Evolutionary conservation across 176 grass and related monocot genomes (phyloP).

Genomic region (Triticum urartu): DNA sequence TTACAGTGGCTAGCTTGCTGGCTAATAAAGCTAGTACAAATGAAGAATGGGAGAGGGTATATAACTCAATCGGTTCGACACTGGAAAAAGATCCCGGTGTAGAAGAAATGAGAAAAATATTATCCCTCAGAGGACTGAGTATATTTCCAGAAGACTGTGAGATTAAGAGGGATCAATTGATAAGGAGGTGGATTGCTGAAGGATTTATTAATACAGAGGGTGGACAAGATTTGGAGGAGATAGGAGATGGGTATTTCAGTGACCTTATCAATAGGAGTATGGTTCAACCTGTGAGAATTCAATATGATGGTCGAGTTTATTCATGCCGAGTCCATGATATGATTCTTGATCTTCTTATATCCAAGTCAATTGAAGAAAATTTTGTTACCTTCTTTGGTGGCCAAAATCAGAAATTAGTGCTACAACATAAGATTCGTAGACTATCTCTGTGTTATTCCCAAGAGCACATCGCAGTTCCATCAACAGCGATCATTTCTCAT

Average conservation of each 20-base stretch:
- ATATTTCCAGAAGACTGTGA: constrained; percentile 46
- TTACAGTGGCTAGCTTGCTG: constrained; percentile 1
- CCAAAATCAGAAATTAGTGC: not conserved
- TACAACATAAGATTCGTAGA: constrained; percentile 26
- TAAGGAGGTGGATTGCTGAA: constrained; percentile 44
- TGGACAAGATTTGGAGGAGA: constrained; percentile 31
- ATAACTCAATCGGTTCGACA: not conserved
- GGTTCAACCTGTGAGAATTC: constrained; percentile 28
- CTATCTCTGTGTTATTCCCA: constrained; percentile 26
- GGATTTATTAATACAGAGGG: constrained; percentile 34
- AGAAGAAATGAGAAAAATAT: constrained; percentile 3
- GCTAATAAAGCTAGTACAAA: not conserved
- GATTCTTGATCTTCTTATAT: constrained; percentile 49
- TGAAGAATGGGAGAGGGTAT: constrained; percentile 8
- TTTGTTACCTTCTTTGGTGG: constrained; percentile 25
- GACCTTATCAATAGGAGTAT: constrained; percentile 46
- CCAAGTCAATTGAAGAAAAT: constrained; percentile 40
- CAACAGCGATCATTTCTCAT: not conserved
- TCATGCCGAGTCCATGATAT: constrained; percentile 43
- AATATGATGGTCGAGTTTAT: constrained; percentile 18
- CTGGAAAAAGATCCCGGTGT: not conserved
- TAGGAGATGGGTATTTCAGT: constrained; percentile 26
- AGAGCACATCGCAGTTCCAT: constrained; percentile 16
- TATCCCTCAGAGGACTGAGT: constrained; percentile 32
- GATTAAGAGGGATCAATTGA: constrained; percentile 29